Evolutionary conservation across 1,284 basidiomycete genomes (phyloP), one percentile per base, ranked within the genome.

Genomic region (Inonotus obliquus): DNA sequence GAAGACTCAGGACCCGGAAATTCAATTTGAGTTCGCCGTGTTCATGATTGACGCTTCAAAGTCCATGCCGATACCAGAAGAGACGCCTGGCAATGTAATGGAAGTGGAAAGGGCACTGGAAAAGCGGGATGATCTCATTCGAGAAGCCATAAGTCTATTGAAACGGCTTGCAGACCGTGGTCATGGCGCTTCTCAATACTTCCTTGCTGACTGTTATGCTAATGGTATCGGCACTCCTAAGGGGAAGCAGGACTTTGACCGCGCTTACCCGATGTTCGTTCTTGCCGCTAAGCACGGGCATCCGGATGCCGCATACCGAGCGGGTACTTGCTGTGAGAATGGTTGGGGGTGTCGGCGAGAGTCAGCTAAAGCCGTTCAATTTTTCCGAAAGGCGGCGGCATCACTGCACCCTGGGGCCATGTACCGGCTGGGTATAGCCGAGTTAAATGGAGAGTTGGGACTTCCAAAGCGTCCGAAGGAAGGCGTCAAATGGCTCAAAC

Each of bases 261-360:
- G 91, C 65, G 96, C 97, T 2, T 98, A 95, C 75, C 96, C 96
- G 17, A 81, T 99, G 61, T 99, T 98, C 72, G 88, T 97, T 6
- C 86, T 98, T 48, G 94, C 96, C 6, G 94, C 96, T 49, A 99
- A 99, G 76, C 97, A 99, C 71, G 93, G 94, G n/a, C 96, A 99
- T 73, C 90, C 94, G 0, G 96, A 98, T 70, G 96, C 95, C 7
- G 87, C 93, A 23, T 99, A 96, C 75, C 91, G 96, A 54, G 92
- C 96, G 0, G 97, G 95, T 23, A 97, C 95, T 1, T 99, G 97
- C 74, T 97, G 94, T 74, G 97, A 99, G 80, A 96, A 98, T 71
- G 97, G 96, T 23, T 99, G 97, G 96, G 96, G 96, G 3, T 97
- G 95, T 72, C 81, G 96, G 54, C 84, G 94, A 27, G 97, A 99